Evolutionary conservation across 495 filamentous ascomycete genomes (phyloP).

Genomic region (Xylaria palmicola): DNA sequence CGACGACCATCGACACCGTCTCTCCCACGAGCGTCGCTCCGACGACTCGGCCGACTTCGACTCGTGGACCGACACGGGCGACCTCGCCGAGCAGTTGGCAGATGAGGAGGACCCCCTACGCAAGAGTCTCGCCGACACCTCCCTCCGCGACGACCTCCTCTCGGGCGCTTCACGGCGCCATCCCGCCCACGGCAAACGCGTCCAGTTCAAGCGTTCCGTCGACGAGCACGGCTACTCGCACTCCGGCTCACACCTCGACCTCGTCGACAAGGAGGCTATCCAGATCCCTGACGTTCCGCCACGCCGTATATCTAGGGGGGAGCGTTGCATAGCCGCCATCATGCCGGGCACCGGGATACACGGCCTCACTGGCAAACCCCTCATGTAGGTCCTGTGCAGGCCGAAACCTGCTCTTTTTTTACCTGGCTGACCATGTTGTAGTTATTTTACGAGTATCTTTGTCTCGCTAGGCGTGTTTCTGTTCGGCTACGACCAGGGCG

Average conservation of each 20-base stretch:
- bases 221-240: constrained; percentile 28
- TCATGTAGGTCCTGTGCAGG: constrained; percentile 65
- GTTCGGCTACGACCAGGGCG: constrained; percentile 98
- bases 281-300: constrained; percentile 69
- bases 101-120: constrained; percentile 77
- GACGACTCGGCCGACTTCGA: constrained; percentile 63
- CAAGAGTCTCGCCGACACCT: constrained; percentile 59
- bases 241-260: constrained; percentile 35
- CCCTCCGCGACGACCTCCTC: constrained; percentile 55
- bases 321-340: constrained; percentile 71
- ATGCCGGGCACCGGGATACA: constrained; percentile 83
- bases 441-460: constrained; percentile 97
- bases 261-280: constrained; percentile 76
- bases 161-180: constrained; percentile 46
- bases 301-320: constrained; percentile 58
- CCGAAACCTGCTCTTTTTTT: not conserved
- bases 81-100: constrained; percentile 85
- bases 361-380: constrained; percentile 91
- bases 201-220: constrained; percentile 44
- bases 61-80: constrained; percentile 92
- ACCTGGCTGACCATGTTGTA: constrained; percentile 46
- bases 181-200: constrained; percentile 41
- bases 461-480: constrained; percentile 96
- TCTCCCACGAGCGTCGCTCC: constrained; percentile 51
- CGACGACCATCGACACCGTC: constrained; percentile 33